phyloP scores from a whole-genome alignment of 495 filamentous ascomycete genomes.

The Penicillium tannophilum region DNA sequence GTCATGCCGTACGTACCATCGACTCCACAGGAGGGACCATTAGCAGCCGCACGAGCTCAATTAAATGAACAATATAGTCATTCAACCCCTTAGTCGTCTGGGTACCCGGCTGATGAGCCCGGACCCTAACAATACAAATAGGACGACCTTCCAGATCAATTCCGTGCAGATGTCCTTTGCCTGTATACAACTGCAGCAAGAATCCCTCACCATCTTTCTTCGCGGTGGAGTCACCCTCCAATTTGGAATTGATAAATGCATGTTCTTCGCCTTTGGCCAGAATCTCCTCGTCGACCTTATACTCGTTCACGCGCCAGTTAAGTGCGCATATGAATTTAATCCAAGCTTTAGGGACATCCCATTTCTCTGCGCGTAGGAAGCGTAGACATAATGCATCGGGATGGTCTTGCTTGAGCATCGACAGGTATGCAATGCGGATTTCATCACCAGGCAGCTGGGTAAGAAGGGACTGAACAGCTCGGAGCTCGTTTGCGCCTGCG shows the following conservation, averaged over 20 bases:
- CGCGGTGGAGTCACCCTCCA: conserved; percentile 46
- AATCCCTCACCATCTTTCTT: conserved; percentile 75
- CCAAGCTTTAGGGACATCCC: conserved; percentile 86
- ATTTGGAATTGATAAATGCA: conserved; percentile 58
- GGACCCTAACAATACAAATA: conserved; percentile 76
- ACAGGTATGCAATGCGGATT: conserved; percentile 75
- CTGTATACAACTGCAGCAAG: conserved; percentile 74
- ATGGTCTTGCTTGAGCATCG: conserved; percentile 87
- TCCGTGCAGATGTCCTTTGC: conserved; percentile 91
- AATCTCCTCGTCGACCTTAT: conserved; percentile 80
- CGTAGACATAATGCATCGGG: conserved; percentile 84
- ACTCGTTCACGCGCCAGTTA: conserved; percentile 77
- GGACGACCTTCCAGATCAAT: conserved; percentile 78
- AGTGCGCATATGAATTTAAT: conserved; percentile 87
- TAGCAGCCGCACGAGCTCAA: conserved; percentile 82
- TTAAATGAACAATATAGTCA: conserved; percentile 83
- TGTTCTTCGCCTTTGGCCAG: conserved; percentile 72
- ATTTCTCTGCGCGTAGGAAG: conserved; percentile 90
- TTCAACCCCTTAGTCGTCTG: conserved; percentile 79
- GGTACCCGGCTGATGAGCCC: conserved; percentile 74
- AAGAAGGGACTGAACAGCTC: conserved; percentile 25
- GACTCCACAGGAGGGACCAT: conserved; percentile 78
- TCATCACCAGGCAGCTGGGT: conserved; percentile 61
- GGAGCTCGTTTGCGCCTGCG: conserved; percentile 26
- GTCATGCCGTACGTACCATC: conserved; percentile 52